Evolutionary conservation across 495 filamentous ascomycete genomes (phyloP).

Genomic region (Ascobolus immersus): DNA sequence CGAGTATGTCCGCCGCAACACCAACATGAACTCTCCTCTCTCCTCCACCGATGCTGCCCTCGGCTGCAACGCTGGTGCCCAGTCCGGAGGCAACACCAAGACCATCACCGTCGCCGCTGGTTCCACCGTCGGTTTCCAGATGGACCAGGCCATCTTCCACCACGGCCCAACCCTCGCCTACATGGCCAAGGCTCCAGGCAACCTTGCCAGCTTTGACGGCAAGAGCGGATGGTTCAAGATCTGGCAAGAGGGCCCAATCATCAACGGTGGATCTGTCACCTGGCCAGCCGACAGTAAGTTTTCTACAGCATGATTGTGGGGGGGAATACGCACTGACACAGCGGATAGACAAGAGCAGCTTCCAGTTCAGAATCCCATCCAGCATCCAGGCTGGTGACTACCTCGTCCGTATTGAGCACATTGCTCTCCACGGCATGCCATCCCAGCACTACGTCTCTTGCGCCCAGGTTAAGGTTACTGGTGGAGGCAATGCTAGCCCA

Average conservation of each 20-base stretch:
- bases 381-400: conserved; percentile 28
- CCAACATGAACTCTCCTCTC: conserved; percentile 19
- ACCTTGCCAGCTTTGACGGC: conserved; percentile 25
- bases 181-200: conserved; percentile 26
- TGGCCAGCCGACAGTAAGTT: conserved; percentile 11
- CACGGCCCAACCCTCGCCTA: conserved; percentile 24
- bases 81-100: conserved; percentile 15
- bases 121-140: conserved; percentile 22
- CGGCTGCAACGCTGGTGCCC: conserved; percentile 22
- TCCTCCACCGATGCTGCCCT: conserved; percentile 22
- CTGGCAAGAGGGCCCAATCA: conserved; percentile 19
- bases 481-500: conserved; percentile 23
- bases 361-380: conserved; percentile 24
- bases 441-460: conserved; percentile 31
- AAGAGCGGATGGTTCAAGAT: conserved; percentile 30
- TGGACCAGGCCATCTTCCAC: conserved; percentile 25
- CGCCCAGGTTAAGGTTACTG: conserved; percentile 30
- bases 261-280: conserved; percentile 9
- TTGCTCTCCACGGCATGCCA: conserved; percentile 28
- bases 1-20: conserved; percentile 18
- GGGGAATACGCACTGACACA: conserved; percentile 12
- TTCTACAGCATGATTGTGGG: too few relatives aligned
- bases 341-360: too few relatives aligned
- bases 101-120: conserved; percentile 23
- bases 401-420: conserved; percentile 32